Base-by-base conservation (phyloP, 2,329 filamentous ascomycete genomes). In the Amylocarpus encephaloides region DNA sequence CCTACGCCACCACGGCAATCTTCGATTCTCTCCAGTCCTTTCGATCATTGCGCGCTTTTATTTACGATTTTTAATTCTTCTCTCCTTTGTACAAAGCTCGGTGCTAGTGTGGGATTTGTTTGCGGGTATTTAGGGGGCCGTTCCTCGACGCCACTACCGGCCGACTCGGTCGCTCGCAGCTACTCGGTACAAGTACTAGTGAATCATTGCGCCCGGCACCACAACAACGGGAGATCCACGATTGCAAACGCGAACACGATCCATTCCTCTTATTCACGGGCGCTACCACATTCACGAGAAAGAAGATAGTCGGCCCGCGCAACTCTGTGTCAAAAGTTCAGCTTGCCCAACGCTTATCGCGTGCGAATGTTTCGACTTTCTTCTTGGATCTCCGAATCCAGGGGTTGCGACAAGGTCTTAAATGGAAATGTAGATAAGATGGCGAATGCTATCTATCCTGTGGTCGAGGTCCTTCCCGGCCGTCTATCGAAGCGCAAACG, bases 281-380 rank as follows among this genome's bases (percentile, higher is more conserved):
- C 44, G 41, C 40, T 38, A 42, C 32, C 18, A 16, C 29, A 32
- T 22, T 36, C n/a, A 36, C 53, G 33, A 19, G 46, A 46, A 3
- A 26, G 34, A 12, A 11, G 47, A 41, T 49, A 48, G 49, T 48
- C 46, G 33, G 51, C 47, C 48, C 47, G 56, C 55, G 51, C 48
- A 18, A 45, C 43, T 13, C 18, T 42, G 32, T 29, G 32, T 29
- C 41, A 19, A 16, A 35, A 36, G 16, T 38, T 9, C 5, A 41
- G 19, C 42, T 26, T 40, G 38, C 48, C 34, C n/a, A n/a, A 10
- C 30, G 15, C 38, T 34, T 11, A 42, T 48, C 66, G 67, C 66
- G 70, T 72, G 69, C 72, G 72, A 69, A 82, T 82, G 79, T 82
- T 83, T 69, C 73, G 76, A 60, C 78, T 82, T 64, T 45, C 56